A percentile compares a stretch with the other conserved stretches of the same genome.
These are phyloP conservation scores for Salix brachista DNA, from an alignment of 345 rosid species.

Conservation along the genomic window DNA sequence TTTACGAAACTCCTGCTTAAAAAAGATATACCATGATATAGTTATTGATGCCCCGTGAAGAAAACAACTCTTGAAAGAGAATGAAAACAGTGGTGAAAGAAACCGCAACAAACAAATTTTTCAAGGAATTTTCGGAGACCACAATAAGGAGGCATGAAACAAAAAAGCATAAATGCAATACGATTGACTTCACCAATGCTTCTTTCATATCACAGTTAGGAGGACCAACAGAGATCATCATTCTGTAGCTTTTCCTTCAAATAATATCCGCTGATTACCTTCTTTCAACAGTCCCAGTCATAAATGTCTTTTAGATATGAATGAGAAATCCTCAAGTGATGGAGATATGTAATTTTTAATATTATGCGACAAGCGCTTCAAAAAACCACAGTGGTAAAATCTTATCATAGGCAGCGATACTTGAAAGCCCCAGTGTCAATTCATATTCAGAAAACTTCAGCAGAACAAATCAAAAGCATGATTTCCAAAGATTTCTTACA, in stretches of 20 bases:
- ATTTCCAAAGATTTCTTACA: slow-evolving; percentile 49
- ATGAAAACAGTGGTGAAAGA: background rate
- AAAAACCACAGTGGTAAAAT: background rate
- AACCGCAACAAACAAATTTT: background rate
- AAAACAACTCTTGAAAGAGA: background rate
- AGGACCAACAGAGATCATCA: background rate
- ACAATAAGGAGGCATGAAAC: background rate
- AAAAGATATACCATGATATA: slow-evolving; percentile 18
- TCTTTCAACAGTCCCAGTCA: background rate
- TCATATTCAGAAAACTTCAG: background rate
- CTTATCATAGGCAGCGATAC: background rate
- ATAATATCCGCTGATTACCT: background rate
- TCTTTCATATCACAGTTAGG: background rate
- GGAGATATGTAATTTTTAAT: background rate
- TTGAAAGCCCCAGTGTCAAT: slow-evolving; percentile 5
- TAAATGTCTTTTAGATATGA: background rate
- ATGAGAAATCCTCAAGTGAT: slow-evolving; percentile 2
- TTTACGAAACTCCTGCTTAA: slow-evolving; percentile 85
- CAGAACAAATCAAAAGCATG: background rate
- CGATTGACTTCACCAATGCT: background rate
- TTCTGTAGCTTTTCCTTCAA: background rate
- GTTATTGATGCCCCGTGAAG: background rate
- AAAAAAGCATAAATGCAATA: background rate
- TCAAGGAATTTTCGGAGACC: background rate
- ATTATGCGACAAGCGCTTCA: background rate